These are phyloP conservation scores for Aspergillus sp. DNA, from an alignment of 2,329 filamentous ascomycete species.

Conservation along the genomic window DNA sequence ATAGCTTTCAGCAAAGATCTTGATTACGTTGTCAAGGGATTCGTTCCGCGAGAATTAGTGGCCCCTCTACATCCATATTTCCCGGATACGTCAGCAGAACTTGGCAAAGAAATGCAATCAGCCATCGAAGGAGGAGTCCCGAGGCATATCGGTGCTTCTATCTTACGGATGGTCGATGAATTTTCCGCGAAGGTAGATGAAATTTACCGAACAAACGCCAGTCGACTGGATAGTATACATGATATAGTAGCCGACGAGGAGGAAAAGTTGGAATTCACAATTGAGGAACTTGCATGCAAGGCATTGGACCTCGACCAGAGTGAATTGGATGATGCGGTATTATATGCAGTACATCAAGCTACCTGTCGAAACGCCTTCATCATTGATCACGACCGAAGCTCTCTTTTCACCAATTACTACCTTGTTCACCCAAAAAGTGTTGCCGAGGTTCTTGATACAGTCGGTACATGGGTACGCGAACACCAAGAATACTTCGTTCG, in stretches of 20 bases:
- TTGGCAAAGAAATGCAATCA: conserved; percentile 27
- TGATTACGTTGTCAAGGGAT: conserved; percentile 47
- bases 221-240: conserved; percentile 33
- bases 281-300: conserved; percentile 34
- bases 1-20: conserved; percentile 32
- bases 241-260: conserved; percentile 33
- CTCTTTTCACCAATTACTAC: conserved; percentile 35
- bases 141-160: conserved; percentile 28
- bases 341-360: conserved; percentile 32
- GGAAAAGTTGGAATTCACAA: conserved; percentile 25
- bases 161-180: conserved; percentile 29
- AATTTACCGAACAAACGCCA: conserved; percentile 30
- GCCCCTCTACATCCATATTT: conserved; percentile 48
- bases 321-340: conserved; percentile 24
- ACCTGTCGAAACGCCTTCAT: conserved; percentile 27
- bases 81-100: conserved; percentile 31
- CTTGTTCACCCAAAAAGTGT: conserved; percentile 50
- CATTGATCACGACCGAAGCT: conserved; percentile 28
- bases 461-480: conserved; percentile 54
- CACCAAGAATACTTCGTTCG: conserved; percentile 34
- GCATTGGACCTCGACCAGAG: conserved; percentile 25
- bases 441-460: conserved; percentile 44
- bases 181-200: conserved; percentile 29
- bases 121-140: conserved; percentile 39
- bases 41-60: conserved; percentile 42